Evolutionary conservation across 177 flowering plant species (phyloP), one percentile per base, ranked within the genome.

Genomic region (Telopea speciosissima): DNA sequence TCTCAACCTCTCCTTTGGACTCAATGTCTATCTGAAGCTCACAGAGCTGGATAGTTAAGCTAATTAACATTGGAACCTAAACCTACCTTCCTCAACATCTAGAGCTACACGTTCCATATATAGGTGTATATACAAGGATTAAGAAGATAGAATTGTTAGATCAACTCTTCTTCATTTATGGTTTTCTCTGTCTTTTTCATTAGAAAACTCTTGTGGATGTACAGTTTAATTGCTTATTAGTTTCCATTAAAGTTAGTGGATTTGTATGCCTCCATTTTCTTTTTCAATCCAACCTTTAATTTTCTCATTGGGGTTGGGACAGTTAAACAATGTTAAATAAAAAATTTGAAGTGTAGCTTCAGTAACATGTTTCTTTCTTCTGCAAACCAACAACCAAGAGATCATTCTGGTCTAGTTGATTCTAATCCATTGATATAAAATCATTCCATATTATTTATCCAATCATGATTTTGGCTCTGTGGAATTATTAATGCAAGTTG

Each of bases 1-100:
- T 79, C 72, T 86, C 88, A 45, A 76, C 81, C 10, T 84, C 92
- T 1, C 88, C 86, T 23, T 79, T 79, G 11, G 82, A 84, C 56
- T 79, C 87, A 5, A 75, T 77, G 52, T 82, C 85, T 8, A 78
- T 74, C 2, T 40, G 76, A 66, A 88, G 87, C 78, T 78, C 83
- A 21, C 75, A 76, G 60, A 45, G 26, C 65, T 45, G 24, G 31
- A 54, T 5, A 58, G 58, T 42, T 62, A 21, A 49, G 56, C 25
- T 70, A 23, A 25, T 56, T 40, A 60, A 52, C 45, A 60, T 66
- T 64, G 70, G 66, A 72, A 68, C 42, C 23, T 62, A 56, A 56
- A 49, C 26, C 65, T 12, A 58, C 31, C n/a, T 62, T 26, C 24
- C 24, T 56, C 25, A 0, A 70, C 24, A 2, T 71, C 68, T 71